Evolutionary conservation across 2,329 filamentous ascomycete genomes (phyloP).

Genomic region (Teratosphaeria viscida): DNA sequence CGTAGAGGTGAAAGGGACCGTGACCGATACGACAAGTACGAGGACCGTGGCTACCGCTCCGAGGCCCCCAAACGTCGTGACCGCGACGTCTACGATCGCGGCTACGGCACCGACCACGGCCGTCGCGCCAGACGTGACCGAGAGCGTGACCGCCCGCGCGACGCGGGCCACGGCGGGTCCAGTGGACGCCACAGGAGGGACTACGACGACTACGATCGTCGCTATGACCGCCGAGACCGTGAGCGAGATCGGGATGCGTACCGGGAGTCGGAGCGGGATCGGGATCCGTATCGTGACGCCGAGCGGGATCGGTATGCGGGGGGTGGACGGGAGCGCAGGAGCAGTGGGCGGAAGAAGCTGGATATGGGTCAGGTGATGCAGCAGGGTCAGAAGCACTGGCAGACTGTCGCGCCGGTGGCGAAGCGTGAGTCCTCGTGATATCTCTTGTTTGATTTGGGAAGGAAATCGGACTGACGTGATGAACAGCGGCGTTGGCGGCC

Average conservation of each 20-base stretch:
- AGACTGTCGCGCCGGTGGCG: constrained; percentile 21
- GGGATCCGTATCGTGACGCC: constrained; percentile 6
- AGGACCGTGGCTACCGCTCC: constrained; percentile 21
- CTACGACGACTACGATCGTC: constrained; percentile 11
- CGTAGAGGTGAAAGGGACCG: background rate
- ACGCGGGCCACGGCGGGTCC: background rate
- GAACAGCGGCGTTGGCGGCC: constrained; percentile 12
- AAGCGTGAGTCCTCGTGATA: constrained; percentile 8
- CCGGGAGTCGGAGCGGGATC: background rate
- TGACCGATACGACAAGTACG: constrained; percentile 3
- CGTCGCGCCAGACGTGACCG: constrained; percentile 15
- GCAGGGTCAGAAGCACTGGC: constrained; percentile 22
- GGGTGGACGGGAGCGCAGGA: background rate
- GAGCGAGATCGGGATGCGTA: constrained; percentile 1
- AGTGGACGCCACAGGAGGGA: constrained; percentile 4
- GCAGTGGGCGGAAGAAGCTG: constrained; percentile 6
- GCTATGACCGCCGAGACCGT: constrained; percentile 6
- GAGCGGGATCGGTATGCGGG: constrained; percentile 4
- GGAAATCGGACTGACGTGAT: background rate
- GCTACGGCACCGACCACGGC: constrained; percentile 19
- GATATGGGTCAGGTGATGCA: constrained; percentile 16
- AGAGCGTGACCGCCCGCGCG: constrained; percentile 4
- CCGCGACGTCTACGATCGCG: constrained; percentile 17
- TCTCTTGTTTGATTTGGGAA: too few relatives aligned
- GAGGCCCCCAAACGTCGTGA: constrained; percentile 15